These are phyloP conservation scores for Exutisphaerella laricina DNA, from an alignment of 2,329 filamentous ascomycete species.

Conservation along the genomic window DNA sequence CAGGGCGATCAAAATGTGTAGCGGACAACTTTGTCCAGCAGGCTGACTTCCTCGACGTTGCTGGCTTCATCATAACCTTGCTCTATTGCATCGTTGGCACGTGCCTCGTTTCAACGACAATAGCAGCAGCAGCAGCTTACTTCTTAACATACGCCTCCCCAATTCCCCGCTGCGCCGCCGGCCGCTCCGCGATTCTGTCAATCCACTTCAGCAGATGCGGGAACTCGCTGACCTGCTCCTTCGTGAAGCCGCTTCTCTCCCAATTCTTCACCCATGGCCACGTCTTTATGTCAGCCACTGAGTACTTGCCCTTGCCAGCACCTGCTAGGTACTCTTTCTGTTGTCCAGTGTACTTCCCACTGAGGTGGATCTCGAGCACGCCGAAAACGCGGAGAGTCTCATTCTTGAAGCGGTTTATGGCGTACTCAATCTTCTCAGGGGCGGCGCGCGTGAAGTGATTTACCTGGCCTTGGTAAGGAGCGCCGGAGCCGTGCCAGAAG, in stretches of 20 bases:
- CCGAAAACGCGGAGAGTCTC: conserved; percentile 49
- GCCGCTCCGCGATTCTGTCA: conserved; percentile 45
- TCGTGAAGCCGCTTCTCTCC: conserved; percentile 39
- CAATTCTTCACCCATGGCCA: conserved; percentile 49
- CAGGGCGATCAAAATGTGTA: too few relatives aligned
- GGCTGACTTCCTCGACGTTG: too few relatives aligned
- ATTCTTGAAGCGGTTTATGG: conserved; percentile 48
- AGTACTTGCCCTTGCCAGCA: conserved; percentile 51
- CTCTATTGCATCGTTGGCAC: too few relatives aligned
- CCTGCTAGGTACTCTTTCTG: conserved; percentile 50
- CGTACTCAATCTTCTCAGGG: conserved; percentile 46
- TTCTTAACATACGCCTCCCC: conserved; percentile 34
- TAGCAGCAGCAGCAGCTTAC: conserved; percentile 21
- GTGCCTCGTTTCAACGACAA: too few relatives aligned
- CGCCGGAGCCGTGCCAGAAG: conserved; percentile 47
- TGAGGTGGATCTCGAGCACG: conserved; percentile 52
- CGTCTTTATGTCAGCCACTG: conserved; percentile 49
- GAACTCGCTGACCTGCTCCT: conserved; percentile 47
- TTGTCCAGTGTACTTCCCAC: conserved; percentile 47
- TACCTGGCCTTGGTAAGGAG: conserved; percentile 42
- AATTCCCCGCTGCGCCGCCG: conserved; percentile 45
- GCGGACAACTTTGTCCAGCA: too few relatives aligned
- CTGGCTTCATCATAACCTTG: too few relatives aligned
- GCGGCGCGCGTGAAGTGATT: conserved; percentile 44
- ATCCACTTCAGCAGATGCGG: conserved; percentile 51